Evolutionary conservation across 805 yeast genomes (phyloP), one percentile per base, ranked within the genome.

Genomic region (Candida tallmaniae): DNA sequence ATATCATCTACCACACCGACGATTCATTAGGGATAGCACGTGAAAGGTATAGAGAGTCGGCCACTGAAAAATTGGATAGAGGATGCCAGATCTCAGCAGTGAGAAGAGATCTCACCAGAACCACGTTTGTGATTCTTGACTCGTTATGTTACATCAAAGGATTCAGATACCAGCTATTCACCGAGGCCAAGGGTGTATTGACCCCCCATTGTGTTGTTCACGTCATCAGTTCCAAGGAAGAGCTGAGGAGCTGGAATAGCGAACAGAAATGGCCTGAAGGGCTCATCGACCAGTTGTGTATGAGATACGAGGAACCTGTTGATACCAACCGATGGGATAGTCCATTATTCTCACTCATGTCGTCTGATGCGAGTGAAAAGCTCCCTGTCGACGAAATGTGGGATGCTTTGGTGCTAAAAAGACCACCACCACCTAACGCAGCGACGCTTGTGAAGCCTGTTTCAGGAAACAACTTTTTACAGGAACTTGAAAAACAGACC

Each of bases 301-400:
- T 88, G 77, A 60, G 98, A 39, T 93, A 80, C 52, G 98, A 93
- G 58, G 98, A 93, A 54, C 98, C 98, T 0, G 83, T 86, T 52
- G 78, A 79, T 21, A 74, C 76, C 49, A 76, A 81, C 18, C 64
- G 96, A 40, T 93, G 98, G 98, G 98, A 93, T 52, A 78, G 95
- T 4, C 98, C 98, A 5, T 62, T 90, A 41, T 80, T 88, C 51
- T 77, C 86, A 0, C 58, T 89, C 1, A 73, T 78, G 3, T 72
- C 65, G 48, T 77, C 73, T 32, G 48, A 55, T 27, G 58, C 52
- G 9, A 80, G 80, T 21, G 64, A 63, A 11, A 60, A 58, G 3
- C 50, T 80, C 17, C 84, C 88, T 0, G 56, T 81, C 14, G 82
- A 80, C 2, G 83, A 77, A 12, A 71, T 93, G 2, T 79, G 82